Conservation (phyloP, 192 early-diverging fungal species). For the Pilobolus umbonatus region DNA sequence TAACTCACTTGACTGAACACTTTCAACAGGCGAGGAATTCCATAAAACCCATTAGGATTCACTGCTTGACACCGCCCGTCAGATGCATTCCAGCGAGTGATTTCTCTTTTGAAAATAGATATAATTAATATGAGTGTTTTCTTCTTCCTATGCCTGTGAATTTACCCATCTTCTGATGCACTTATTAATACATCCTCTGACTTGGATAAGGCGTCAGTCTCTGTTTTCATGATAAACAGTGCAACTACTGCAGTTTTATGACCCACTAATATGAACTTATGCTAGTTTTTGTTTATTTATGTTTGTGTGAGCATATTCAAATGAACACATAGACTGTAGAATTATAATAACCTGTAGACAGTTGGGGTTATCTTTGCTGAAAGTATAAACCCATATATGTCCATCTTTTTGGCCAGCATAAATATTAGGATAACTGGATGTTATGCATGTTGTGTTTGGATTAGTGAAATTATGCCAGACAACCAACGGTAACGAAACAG, state of each 20-base stretch:
- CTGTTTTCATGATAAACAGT: slow-evolving; percentile 33
- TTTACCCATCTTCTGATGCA: slow-evolving; percentile 53
- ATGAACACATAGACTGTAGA: background rate
- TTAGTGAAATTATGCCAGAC: slow-evolving; percentile 41
- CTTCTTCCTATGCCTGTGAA: no score
- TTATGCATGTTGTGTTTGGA: slow-evolving; percentile 31
- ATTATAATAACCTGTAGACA: slow-evolving; percentile 13
- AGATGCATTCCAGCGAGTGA: slow-evolving; percentile 44
- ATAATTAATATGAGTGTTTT: background rate
- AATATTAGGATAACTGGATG: slow-evolving; percentile 36
- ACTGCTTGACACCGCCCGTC: slow-evolving; percentile 51
- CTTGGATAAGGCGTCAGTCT: slow-evolving; percentile 36
- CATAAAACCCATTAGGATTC: slow-evolving; percentile 40
- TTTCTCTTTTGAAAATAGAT: slow-evolving; percentile 26
- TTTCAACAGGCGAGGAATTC: slow-evolving; percentile 42
- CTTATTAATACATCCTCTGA: slow-evolving; percentile 48
- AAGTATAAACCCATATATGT: slow-evolving; percentile 47
- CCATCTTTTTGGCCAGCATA: slow-evolving; percentile 51
- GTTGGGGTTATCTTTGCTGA: background rate
- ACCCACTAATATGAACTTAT: slow-evolving; percentile 42
- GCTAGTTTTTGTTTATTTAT: slow-evolving; percentile 11
- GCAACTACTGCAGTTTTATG: slow-evolving; percentile 46
- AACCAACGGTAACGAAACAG: slow-evolving; percentile 43
- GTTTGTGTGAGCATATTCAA: background rate
- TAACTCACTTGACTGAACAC: slow-evolving; percentile 30